Evolutionary conservation across 1,139 yeast species (phyloP).

Genomic region (Geotrichum aggregatum): DNA sequence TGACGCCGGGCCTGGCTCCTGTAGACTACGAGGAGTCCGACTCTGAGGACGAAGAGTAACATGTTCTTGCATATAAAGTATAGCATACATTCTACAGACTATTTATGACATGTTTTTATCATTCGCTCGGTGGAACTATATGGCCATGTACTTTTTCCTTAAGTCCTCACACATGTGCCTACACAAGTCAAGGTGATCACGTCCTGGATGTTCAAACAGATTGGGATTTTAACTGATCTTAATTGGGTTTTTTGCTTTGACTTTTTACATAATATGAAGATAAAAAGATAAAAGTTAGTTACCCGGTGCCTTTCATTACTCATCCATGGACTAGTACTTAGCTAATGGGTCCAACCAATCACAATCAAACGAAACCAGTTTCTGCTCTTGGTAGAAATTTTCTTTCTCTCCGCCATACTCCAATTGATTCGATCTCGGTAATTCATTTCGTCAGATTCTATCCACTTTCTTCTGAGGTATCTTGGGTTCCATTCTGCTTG

Average conservation of each 20-base stretch:
- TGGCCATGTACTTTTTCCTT: too few relatives aligned
- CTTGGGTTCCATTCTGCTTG: neutral
- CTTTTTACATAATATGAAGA: too few relatives aligned
- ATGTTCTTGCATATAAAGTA: neutral
- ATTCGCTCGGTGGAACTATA: constrained; percentile 9
- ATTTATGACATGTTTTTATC: neutral
- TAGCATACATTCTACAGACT: neutral
- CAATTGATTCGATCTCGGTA: too few relatives aligned
- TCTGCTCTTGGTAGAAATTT: too few relatives aligned
- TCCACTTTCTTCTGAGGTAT: too few relatives aligned
- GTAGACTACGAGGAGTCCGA: constrained; percentile 55
- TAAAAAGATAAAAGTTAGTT: neutral
- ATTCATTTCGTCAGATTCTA: too few relatives aligned
- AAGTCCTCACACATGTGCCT: too few relatives aligned
- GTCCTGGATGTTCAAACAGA: too few relatives aligned
- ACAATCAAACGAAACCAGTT: neutral
- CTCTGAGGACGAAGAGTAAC: constrained; percentile 20
- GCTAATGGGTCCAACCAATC: constrained; percentile 1
- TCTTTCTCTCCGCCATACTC: neutral
- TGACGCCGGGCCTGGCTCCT: constrained; percentile 91
- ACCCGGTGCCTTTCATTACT: neutral
- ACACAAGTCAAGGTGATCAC: too few relatives aligned
- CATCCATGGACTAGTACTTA: too few relatives aligned
- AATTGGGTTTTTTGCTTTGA: too few relatives aligned
- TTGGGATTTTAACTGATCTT: too few relatives aligned